Evolutionary conservation across 2,329 filamentous ascomycete species (phyloP).

Genomic region (Xylariaceae sp.): DNA sequence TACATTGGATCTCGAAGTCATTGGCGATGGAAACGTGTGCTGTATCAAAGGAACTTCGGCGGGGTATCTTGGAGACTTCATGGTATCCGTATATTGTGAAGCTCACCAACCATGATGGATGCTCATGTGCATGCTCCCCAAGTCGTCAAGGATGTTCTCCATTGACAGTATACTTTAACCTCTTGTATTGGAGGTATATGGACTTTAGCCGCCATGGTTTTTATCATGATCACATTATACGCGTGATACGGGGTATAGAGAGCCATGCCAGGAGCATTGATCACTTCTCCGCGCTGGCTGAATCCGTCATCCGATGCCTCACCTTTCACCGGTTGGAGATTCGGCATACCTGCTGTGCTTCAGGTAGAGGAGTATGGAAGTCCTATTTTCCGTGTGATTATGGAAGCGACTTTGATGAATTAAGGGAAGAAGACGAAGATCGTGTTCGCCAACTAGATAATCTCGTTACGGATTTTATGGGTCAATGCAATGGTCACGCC

Average conservation of each 20-base stretch:
- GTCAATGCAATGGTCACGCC: background rate
- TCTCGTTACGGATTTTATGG: background rate
- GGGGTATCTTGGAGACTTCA: too few relatives aligned
- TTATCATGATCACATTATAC: too few relatives aligned
- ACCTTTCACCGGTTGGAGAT: conserved; percentile 2
- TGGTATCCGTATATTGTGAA: background rate
- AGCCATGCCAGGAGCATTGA: background rate
- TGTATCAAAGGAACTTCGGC: too few relatives aligned
- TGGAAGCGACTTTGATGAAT: conserved; percentile 7
- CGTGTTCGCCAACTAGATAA: background rate
- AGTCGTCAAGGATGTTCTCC: conserved; percentile 2
- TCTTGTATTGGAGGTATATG: too few relatives aligned
- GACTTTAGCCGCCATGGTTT: too few relatives aligned
- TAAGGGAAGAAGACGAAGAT: conserved; percentile 1
- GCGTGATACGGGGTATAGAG: too few relatives aligned
- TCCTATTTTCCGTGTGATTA: background rate
- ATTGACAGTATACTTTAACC: background rate
- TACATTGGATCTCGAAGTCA: background rate
- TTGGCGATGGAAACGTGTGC: too few relatives aligned
- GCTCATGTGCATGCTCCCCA: background rate
- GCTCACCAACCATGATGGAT: background rate
- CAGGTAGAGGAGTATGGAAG: rapidly evolving
- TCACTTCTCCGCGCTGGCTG: background rate
- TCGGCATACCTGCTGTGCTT: conserved; percentile 9
- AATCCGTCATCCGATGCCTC: conserved; percentile 2